phyloP scores from a whole-genome alignment of 169 alveolate species.

The Eimeria sp. region DNA sequence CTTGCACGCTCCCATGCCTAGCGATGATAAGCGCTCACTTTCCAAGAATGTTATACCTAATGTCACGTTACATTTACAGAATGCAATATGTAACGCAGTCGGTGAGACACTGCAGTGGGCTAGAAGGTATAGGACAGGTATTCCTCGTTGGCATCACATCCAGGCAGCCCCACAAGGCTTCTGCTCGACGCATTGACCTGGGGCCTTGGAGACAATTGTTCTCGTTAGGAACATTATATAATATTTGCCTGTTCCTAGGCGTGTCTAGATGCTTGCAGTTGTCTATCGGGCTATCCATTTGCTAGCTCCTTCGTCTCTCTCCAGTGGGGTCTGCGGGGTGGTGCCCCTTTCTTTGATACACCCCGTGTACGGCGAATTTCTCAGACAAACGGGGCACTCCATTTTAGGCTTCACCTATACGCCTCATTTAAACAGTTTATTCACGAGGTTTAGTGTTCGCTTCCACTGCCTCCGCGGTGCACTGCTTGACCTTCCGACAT shows the following conservation, averaged over 20 bases:
- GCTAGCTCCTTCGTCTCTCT: not conserved
- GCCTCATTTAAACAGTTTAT: not conserved
- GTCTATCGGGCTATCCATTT: not conserved
- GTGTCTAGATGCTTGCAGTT: not conserved
- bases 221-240: not conserved
- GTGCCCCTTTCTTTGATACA: not conserved
- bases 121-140: not conserved
- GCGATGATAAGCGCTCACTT: not conserved
- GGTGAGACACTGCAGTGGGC: not conserved
- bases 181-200: not conserved
- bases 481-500: not conserved
- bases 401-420: not conserved
- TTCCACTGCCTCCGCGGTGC: not conserved
- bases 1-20: not conserved
- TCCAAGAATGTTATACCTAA: not conserved
- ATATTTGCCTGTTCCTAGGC: not conserved
- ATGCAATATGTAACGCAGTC: not conserved
- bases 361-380: not conserved
- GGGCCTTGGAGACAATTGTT: not conserved
- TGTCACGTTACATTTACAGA: not conserved
- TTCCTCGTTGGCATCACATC: not conserved
- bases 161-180: conserved; percentile 48
- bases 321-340: not conserved
- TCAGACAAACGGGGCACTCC: not conserved
- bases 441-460: not conserved